Percentiles rank a stretch among this genome's conserved stretches.
Conservation (phyloP, 441 rosid species). For the Gossypium schwendimanii region DNA sequence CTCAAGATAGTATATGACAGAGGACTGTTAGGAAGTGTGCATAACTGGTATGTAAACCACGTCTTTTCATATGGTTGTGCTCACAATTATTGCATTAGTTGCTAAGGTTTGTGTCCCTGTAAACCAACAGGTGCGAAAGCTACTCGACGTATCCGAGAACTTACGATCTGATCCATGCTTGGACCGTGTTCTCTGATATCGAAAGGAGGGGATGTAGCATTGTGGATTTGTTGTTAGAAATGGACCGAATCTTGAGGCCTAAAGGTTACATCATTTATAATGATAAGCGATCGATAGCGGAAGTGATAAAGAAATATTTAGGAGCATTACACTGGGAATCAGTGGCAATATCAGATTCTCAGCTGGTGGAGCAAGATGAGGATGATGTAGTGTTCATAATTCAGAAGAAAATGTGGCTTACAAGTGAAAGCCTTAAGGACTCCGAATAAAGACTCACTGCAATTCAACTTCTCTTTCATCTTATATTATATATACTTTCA, state of each 20-base stretch:
- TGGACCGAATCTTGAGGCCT: conserved; percentile 93
- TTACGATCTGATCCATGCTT: conserved; percentile 88
- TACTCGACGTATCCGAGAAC: conserved; percentile 91
- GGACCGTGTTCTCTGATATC: conserved; percentile 69
- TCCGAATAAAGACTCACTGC: conserved; percentile 34
- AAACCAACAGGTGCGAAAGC: conserved; percentile 75
- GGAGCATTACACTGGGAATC: conserved; percentile 81
- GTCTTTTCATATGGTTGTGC: not conserved
- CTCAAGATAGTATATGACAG: conserved; percentile 86
- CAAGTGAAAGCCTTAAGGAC: conserved; percentile 69
- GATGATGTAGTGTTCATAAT: conserved; percentile 50
- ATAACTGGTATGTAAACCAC: conserved; percentile 60
- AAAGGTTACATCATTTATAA: conserved; percentile 69
- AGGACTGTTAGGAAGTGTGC: conserved; percentile 76
- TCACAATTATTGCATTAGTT: not conserved
- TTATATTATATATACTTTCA: not conserved
- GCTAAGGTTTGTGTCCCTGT: not conserved
- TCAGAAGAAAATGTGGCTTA: conserved; percentile 90
- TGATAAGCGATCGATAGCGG: conserved; percentile 62
- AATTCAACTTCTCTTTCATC: not conserved
- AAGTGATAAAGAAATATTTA: conserved; percentile 59
- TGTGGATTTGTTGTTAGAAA: conserved; percentile 76
- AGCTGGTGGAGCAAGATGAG: conserved; percentile 48
- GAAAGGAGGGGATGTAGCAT: conserved; percentile 70
- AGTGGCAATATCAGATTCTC: conserved; percentile 42